A percentile compares a stretch with the other conserved stretches of the same genome.
Conservation (phyloP, 148 eudicot genomes). For the Diospyros kaki region DNA sequence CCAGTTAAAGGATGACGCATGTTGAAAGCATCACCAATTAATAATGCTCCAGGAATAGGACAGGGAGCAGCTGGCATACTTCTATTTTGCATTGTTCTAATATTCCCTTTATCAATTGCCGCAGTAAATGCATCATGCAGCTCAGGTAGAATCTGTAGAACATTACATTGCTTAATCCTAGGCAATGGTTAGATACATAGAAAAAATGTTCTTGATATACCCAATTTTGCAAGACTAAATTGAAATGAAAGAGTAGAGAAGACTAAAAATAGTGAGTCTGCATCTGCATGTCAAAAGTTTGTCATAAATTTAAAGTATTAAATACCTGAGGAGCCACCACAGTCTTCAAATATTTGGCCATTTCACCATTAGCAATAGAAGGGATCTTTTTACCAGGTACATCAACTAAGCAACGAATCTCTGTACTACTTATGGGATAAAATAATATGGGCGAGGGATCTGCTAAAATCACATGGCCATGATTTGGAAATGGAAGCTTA, state of each 20-base stretch:
- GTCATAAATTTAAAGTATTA: no score
- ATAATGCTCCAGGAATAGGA: conserved; percentile 77
- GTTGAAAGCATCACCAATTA: conserved; percentile 88
- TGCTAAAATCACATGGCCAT: conserved; percentile 65
- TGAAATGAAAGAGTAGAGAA: no score
- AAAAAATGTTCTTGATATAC: background rate
- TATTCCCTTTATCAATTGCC: conserved; percentile 64
- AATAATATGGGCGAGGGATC: conserved; percentile 64
- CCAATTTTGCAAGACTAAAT: background rate
- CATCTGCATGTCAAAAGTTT: background rate
- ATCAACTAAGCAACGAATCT: conserved; percentile 66
- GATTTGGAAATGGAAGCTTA: conserved; percentile 56
- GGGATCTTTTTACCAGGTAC: conserved; percentile 72
- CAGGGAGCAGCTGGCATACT: conserved; percentile 80
- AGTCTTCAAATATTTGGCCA: conserved; percentile 58
- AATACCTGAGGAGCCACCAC: conserved; percentile 57
- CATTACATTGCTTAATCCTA: conserved; percentile 4
- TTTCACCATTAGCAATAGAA: conserved; percentile 57
- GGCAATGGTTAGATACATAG: background rate
- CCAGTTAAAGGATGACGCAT: conserved; percentile 29
- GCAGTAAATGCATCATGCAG: conserved; percentile 56
- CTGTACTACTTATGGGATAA: conserved; percentile 64
- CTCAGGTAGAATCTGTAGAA: conserved; percentile 58
- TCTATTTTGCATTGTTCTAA: conserved; percentile 71
- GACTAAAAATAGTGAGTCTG: no score